A percentile compares a stretch with the other conserved stretches of the same genome.
Conservation (phyloP, 768 basidiomycete species). For the Leucocoprinus birnbaumii region DNA sequence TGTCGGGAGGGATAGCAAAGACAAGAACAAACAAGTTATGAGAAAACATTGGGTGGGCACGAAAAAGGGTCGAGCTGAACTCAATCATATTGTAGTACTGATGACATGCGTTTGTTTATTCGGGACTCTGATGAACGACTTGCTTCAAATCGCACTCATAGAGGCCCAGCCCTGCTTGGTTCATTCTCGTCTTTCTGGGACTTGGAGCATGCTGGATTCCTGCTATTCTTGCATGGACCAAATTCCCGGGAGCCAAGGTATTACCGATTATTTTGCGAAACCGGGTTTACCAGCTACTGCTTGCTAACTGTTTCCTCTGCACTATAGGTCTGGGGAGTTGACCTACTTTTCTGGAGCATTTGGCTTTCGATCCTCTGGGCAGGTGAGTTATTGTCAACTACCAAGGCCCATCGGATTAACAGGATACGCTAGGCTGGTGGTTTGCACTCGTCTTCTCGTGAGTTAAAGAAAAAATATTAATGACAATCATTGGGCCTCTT, state of each 20-base stretch:
- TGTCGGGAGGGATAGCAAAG: no score
- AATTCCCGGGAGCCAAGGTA: constrained; percentile 1
- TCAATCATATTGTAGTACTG: no score
- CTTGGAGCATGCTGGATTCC: constrained; percentile 8
- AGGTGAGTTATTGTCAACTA: not conserved
- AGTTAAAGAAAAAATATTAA: not conserved
- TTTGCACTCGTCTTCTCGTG: constrained; percentile 7
- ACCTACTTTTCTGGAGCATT: constrained; percentile 8
- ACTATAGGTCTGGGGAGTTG: constrained; percentile 4
- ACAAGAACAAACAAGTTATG: no score
- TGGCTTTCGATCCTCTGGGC: constrained; percentile 9
- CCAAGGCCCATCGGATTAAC: not conserved
- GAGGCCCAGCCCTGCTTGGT: not conserved
- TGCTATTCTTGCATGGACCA: constrained; percentile 4
- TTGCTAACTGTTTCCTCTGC: not conserved
- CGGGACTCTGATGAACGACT: no score
- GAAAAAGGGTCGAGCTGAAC: no score
- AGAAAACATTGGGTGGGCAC: no score
- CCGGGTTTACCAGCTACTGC: no score
- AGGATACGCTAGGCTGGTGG: constrained; percentile 5
- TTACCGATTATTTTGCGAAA: not conserved
- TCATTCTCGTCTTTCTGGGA: constrained; percentile 1
- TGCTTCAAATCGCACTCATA: no score
- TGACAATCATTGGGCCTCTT: no score
- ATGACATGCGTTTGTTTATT: no score